phyloP scores from a whole-genome alignment of 2,329 filamentous ascomycete genomes.

The Plenodomus lindquistii region DNA sequence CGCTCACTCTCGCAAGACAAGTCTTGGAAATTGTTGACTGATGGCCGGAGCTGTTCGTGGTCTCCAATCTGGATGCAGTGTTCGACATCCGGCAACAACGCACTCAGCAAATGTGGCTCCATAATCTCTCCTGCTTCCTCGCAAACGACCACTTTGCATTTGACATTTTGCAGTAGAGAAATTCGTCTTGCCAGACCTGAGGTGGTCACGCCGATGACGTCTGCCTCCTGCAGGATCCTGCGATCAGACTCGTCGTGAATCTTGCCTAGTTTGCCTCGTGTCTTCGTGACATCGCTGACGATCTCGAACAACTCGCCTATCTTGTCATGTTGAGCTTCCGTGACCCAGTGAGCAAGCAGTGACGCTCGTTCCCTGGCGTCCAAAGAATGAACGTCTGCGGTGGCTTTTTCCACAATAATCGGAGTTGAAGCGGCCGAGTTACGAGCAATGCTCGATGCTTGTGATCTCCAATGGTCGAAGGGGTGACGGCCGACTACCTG shows the following conservation, averaged over 20 bases:
- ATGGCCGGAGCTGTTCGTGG: constrained; percentile 64
- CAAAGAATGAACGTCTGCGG: constrained; percentile 12
- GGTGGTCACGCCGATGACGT: constrained; percentile 64
- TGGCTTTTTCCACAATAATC: constrained; percentile 13
- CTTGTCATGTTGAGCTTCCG: constrained; percentile 13
- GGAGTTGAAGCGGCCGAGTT: background rate
- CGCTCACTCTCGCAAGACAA: constrained; percentile 56
- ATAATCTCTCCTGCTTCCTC: constrained; percentile 73
- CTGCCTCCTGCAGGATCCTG: constrained; percentile 47
- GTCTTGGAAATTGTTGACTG: constrained; percentile 57
- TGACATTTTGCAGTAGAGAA: constrained; percentile 53
- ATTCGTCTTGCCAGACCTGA: constrained; percentile 62
- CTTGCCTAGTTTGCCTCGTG: constrained; percentile 13
- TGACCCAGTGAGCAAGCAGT: constrained; percentile 18
- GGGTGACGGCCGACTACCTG: constrained; percentile 22
- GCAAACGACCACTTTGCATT: constrained; percentile 63
- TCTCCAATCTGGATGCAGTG: constrained; percentile 68
- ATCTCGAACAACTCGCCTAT: constrained; percentile 17
- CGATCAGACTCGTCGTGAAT: constrained; percentile 46
- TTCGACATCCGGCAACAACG: constrained; percentile 62
- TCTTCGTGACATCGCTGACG: constrained; percentile 10
- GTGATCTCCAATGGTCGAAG: constrained; percentile 25
- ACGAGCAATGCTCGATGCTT: background rate
- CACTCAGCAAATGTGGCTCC: constrained; percentile 64
- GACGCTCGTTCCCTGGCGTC: constrained; percentile 10